Percentiles rank a stretch among this genome's conserved stretches.
These are phyloP conservation scores for Ramaria sp. DNA, from an alignment of 768 basidiomycete species.

Conservation along the genomic window DNA sequence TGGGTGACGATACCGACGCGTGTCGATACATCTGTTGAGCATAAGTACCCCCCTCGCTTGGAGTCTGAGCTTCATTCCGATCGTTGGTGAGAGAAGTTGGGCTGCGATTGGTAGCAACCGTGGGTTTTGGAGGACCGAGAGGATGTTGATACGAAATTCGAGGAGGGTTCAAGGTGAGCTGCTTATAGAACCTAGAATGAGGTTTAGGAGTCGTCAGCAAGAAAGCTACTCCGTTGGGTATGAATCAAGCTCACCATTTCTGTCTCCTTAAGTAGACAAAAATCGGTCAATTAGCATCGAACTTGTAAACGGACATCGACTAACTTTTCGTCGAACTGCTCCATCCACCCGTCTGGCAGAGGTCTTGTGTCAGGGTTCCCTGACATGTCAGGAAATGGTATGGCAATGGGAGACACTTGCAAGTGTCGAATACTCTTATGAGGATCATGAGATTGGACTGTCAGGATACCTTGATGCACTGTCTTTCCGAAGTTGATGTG, in stretches of 20 bases:
- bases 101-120: background rate
- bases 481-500: too few species aligned
- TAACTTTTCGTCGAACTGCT: conserved; percentile 6
- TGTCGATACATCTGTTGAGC: background rate
- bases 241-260: background rate
- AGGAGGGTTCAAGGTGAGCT: background rate
- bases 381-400: background rate
- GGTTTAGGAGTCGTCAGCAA: background rate
- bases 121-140: background rate
- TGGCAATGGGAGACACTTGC: background rate
- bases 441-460: background rate
- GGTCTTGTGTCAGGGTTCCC: conserved; percentile 2
- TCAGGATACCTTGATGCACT: background rate
- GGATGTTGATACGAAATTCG: conserved; percentile 5
- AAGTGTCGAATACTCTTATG: background rate
- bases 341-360: conserved; percentile 6
- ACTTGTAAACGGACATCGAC: background rate
- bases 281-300: background rate
- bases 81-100: background rate
- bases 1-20: background rate
- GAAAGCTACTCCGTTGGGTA: background rate
- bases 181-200: conserved; percentile 4
- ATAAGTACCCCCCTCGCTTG: background rate
- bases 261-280: background rate
- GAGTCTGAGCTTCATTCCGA: background rate